Percentiles rank a stretch among this genome's conserved stretches.
These are phyloP conservation scores for Copromyces sp. DNA, from an alignment of 495 filamentous ascomycete species.

Conservation along the genomic window DNA sequence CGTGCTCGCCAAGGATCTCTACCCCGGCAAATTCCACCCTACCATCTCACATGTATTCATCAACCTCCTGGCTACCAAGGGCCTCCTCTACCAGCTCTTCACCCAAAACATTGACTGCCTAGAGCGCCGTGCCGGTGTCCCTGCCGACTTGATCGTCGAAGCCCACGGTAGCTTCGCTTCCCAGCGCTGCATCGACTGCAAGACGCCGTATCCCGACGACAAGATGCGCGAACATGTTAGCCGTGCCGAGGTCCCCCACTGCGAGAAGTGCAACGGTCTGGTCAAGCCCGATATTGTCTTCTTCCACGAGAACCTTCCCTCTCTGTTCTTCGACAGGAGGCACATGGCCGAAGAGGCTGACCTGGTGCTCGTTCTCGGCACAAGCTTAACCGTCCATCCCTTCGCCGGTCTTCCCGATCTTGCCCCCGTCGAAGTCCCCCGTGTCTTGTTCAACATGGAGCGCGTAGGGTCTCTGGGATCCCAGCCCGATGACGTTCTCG, in stretches of 20 bases:
- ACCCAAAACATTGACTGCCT: slow-evolving; percentile 97
- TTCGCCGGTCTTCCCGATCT: slow-evolving; percentile 71
- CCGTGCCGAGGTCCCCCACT: slow-evolving; percentile 56
- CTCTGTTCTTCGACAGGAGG: slow-evolving; percentile 52
- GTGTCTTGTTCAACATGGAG: slow-evolving; percentile 82
- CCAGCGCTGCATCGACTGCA: slow-evolving; percentile 86
- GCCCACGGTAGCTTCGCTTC: slow-evolving; percentile 91
- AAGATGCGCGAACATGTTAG: slow-evolving; percentile 60
- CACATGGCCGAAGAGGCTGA: slow-evolving; percentile 54
- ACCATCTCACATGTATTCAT: slow-evolving; percentile 85
- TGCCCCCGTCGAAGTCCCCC: slow-evolving; percentile 50
- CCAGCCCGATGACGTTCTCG: slow-evolving; percentile 29
- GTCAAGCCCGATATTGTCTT: slow-evolving; percentile 98
- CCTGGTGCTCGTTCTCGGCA: slow-evolving; percentile 82
- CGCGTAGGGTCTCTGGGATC: slow-evolving; percentile 71
- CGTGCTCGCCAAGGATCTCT: slow-evolving; percentile 77
- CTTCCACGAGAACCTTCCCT: slow-evolving; percentile 70
- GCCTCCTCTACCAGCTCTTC: slow-evolving; percentile 72
- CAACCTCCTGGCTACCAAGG: slow-evolving; percentile 58
- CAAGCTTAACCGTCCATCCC: slow-evolving; percentile 78
- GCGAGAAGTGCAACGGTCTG: slow-evolving; percentile 60
- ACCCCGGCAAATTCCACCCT: slow-evolving; percentile 82
- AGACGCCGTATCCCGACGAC: slow-evolving; percentile 54
- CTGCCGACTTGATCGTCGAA: slow-evolving; percentile 71
- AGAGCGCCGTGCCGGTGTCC: slow-evolving; percentile 79